Evolutionary conservation across 2,329 filamentous ascomycete genomes (phyloP).

Genomic region (Didymella glomerata): DNA sequence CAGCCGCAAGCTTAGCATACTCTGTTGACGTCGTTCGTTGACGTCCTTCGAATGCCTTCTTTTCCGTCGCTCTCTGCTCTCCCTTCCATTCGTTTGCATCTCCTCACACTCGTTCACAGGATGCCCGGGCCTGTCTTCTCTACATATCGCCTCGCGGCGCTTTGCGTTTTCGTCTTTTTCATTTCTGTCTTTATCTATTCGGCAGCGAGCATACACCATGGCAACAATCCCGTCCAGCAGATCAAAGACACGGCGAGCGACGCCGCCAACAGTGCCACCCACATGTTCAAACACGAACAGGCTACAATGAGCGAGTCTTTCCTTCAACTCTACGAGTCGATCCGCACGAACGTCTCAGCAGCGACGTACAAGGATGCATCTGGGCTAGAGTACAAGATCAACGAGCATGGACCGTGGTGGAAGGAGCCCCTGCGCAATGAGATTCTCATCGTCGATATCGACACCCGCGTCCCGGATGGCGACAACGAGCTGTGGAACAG

Average conservation of each 20-base stretch:
- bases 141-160: conserved; percentile 8
- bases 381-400: conserved; percentile 23
- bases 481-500: conserved; percentile 35
- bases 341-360: conserved; percentile 22
- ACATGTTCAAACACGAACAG: conserved; percentile 23
- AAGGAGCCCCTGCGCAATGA: conserved; percentile 33
- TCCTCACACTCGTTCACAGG: background rate
- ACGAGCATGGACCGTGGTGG: conserved; percentile 36
- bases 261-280: conserved; percentile 17
- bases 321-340: conserved; percentile 22
- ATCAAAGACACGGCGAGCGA: conserved; percentile 26
- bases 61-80: background rate
- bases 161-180: conserved; percentile 16
- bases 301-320: conserved; percentile 22
- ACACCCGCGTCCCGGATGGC: conserved; percentile 36
- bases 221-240: conserved; percentile 21
- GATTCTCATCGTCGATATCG: conserved; percentile 44
- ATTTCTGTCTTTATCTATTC: conserved; percentile 25
- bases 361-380: conserved; percentile 22
- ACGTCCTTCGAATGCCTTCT: background rate
- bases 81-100: background rate
- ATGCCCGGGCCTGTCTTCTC: conserved; percentile 13
- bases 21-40: background rate
- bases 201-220: conserved; percentile 20
- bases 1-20: conserved; percentile 1